phyloP scores from a whole-genome alignment of 2,329 filamentous ascomycete genomes.

The Diaporthe sp. region DNA sequence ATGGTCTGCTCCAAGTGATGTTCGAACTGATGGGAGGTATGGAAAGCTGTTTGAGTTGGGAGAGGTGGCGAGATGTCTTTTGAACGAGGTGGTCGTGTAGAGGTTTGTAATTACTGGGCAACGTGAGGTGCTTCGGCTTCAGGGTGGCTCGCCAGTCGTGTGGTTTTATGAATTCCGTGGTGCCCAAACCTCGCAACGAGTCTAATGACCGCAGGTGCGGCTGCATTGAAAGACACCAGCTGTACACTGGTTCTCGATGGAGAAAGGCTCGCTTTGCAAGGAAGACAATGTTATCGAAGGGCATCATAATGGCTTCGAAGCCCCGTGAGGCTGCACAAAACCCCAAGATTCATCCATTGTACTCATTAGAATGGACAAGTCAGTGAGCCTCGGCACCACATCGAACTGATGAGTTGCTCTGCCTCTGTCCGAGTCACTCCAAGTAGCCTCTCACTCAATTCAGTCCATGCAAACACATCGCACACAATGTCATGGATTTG shows the following conservation, averaged over 20 bases:
- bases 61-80: not conserved
- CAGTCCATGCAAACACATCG: no score
- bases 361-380: not conserved
- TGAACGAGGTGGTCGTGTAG: no score
- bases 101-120: not conserved
- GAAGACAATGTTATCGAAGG: not conserved
- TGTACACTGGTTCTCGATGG: not conserved
- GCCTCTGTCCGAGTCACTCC: not conserved
- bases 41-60: no score
- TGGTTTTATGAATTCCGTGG: not conserved
- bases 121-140: not conserved
- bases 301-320: not conserved
- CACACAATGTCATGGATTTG: not conserved
- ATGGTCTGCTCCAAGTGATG: not conserved
- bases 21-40: not conserved
- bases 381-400: not conserved
- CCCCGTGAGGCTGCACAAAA: not conserved
- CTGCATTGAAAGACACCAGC: not conserved
- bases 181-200: not conserved
- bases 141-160: not conserved
- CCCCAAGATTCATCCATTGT: not conserved
- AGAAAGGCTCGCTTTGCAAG: not conserved
- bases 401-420: not conserved
- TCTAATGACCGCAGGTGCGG: no score
- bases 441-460: not conserved